Evolutionary conservation across 2,329 filamentous ascomycete genomes (phyloP).

Genomic region (Botryosphaeria dothidea): DNA sequence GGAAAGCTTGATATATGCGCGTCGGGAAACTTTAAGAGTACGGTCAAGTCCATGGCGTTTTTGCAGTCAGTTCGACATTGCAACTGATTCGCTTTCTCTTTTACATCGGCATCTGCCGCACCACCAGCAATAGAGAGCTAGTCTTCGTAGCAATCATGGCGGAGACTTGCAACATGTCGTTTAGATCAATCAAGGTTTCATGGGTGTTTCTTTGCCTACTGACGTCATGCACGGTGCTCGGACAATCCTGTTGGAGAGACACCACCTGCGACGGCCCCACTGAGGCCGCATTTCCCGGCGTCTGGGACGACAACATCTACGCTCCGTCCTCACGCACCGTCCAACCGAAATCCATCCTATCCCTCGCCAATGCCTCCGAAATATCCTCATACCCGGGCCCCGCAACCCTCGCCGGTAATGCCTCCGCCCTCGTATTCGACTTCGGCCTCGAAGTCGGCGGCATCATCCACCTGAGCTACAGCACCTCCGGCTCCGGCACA

Average conservation of each 20-base stretch:
- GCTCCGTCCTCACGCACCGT: slow-evolving; percentile 56
- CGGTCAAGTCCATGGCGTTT: background rate
- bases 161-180: background rate
- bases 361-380: slow-evolving; percentile 32
- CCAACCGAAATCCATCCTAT: slow-evolving; percentile 47
- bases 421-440: slow-evolving; percentile 58
- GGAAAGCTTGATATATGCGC: background rate
- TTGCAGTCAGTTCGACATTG: no score
- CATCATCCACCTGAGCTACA: slow-evolving; percentile 54
- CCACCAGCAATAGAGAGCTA: no score
- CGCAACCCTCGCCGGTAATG: slow-evolving; percentile 45
- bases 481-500: slow-evolving; percentile 40
- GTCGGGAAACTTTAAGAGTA: background rate
- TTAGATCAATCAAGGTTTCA: background rate
- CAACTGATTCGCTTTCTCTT: no score
- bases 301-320: slow-evolving; percentile 61
- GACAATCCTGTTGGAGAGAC: slow-evolving; percentile 54
- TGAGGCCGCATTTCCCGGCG: slow-evolving; percentile 55
- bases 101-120: no score
- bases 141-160: background rate
- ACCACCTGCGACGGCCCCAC: slow-evolving; percentile 54
- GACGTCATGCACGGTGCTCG: background rate
- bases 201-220: background rate
- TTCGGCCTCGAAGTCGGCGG: slow-evolving; percentile 62
- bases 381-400: slow-evolving; percentile 34